These are phyloP conservation scores for Litchi chinensis DNA, from an alignment of 345 rosid genomes.

Conservation along the genomic window DNA sequence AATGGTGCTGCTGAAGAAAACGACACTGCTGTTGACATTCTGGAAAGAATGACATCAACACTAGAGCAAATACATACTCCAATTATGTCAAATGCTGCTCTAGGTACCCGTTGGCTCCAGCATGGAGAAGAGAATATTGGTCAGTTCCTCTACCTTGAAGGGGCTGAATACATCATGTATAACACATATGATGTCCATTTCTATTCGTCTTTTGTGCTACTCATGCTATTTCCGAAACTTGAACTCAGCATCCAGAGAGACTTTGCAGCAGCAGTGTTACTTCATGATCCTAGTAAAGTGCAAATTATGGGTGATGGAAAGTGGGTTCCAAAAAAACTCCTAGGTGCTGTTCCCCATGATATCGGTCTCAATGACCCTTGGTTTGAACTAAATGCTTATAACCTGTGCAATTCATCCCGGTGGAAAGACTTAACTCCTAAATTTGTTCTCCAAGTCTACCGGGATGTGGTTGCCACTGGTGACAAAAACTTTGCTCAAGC, in stretches of 20 bases:
- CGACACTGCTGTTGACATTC: constrained; percentile 56
- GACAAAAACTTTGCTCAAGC: constrained; percentile 56
- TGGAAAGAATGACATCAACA: constrained; percentile 68
- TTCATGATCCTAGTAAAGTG: constrained; percentile 62
- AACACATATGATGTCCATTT: constrained; percentile 83
- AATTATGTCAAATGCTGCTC: constrained; percentile 55
- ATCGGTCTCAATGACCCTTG: constrained; percentile 71
- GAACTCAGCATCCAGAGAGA: constrained; percentile 82
- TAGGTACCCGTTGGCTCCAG: constrained; percentile 62
- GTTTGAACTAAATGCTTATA: constrained; percentile 71
- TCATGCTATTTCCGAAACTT: constrained; percentile 74
- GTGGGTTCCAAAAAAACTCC: constrained; percentile 49
- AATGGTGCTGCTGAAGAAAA: constrained; percentile 31
- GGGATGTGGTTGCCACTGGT: constrained; percentile 71
- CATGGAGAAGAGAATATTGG: constrained; percentile 83
- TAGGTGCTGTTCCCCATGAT: constrained; percentile 82
- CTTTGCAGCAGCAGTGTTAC: constrained; percentile 70
- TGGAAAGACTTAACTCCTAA: constrained; percentile 86
- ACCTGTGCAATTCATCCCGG: constrained; percentile 51
- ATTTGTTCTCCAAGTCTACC: constrained; percentile 73
- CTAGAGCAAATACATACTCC: constrained; percentile 65
- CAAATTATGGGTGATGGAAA: constrained; percentile 60
- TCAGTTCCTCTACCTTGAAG: constrained; percentile 80
- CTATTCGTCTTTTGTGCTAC: constrained; percentile 75
- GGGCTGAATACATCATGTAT: constrained; percentile 71